Evolutionary conservation across 148 eudicot genomes (phyloP), one percentile per base, ranked within the genome.

Genomic region (Amaranthus palmeri): DNA sequence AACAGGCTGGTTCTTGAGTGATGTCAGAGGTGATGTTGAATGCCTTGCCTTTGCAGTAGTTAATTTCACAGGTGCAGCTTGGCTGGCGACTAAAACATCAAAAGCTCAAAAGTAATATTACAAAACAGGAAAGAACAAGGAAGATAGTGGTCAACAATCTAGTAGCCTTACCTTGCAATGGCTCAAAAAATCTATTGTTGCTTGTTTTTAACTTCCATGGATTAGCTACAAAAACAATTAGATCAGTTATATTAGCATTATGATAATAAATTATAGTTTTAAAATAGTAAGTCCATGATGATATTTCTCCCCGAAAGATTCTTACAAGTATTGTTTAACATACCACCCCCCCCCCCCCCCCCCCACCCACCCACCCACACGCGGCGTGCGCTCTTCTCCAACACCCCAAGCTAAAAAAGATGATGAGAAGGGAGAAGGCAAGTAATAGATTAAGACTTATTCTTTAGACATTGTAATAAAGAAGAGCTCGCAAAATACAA

Each of bases 1-100:
- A 59, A 76, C 83, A 68, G 79, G 78, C 61, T 81, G 82, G 65
- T 82, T 84, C 49, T 86, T 92, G 49, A 93, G 85, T 52, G 96
- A 92, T 46, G 85, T 85, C 78, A 81, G 69, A 72, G 99, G 91
- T 81, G 97, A 92, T 75, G 79, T 79, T 73, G 96, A 88, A 72
- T 54, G 84, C 78, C 85, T 85, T 61, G 89, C 88, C 82, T 85
- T 89, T 47, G 77, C 67, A 72, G 93, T 67, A 77, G 83, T 90
- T 77, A 75, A 74, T 54, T 65, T 65, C 41, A 68, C 84, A 82
- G 88, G 68, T 80, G 87, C 88, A 65, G 89, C 78, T 80, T 87
- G 90, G 50, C 85, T 86, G 70, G 78, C 91, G 74, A 64, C 78
- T 77, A 80, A 52, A 74, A 79, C 63, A 61, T 65, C 69, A 73